Conservation (phyloP, 1,284 basidiomycete species). For the Apiotrichum akiyoshidainum region DNA sequence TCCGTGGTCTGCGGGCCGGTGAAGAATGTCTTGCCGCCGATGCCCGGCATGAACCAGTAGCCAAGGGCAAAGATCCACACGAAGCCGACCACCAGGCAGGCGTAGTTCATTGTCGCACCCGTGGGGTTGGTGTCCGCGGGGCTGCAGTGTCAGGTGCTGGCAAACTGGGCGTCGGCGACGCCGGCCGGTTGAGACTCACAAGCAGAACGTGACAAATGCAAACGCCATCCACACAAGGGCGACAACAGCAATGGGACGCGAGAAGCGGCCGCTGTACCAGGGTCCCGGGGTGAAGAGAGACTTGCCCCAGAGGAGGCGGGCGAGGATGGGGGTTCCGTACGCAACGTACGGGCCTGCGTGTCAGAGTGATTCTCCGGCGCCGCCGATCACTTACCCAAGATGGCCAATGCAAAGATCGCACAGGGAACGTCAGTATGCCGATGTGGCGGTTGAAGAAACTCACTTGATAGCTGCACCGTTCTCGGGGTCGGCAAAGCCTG, state of each 20-base stretch:
- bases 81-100: constrained; percentile 32
- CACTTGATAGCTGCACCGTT: constrained; percentile 39
- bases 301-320: constrained; percentile 33
- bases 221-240: constrained; percentile 43
- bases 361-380: no score
- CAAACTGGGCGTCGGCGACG: no score
- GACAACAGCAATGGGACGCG: constrained; percentile 32
- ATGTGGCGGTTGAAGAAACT: neutral
- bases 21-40: constrained; percentile 46
- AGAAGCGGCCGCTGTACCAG: constrained; percentile 35
- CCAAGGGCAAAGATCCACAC: constrained; percentile 40
- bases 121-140: constrained; percentile 34
- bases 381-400: constrained; percentile 20
- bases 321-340: constrained; percentile 41
- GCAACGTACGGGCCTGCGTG: constrained; percentile 26
- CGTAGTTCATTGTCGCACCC: constrained; percentile 41
- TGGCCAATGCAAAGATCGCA: constrained; percentile 43
- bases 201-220: constrained; percentile 43
- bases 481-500: constrained; percentile 40
- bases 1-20: constrained; percentile 16
- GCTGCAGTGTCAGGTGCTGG: neutral
- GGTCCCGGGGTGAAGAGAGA: constrained; percentile 39
- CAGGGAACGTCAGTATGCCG: neutral
- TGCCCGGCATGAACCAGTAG: constrained; percentile 38
- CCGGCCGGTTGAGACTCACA: no score